Base-by-base conservation (phyloP, 1,284 basidiomycete species). In the Sporisorium scitamineum region DNA sequence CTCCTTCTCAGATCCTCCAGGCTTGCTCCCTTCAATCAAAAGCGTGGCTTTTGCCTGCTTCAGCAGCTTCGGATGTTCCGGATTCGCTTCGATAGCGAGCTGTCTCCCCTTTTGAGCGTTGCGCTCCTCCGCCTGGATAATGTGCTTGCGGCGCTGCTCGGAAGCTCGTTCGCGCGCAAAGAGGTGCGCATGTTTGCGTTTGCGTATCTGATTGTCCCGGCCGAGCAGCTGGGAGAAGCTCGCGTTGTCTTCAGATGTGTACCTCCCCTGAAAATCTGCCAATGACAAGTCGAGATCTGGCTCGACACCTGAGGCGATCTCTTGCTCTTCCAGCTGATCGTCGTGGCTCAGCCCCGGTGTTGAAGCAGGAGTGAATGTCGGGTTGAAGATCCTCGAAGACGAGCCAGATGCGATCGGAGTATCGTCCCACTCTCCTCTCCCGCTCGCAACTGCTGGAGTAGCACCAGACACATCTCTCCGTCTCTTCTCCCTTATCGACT, bases 231-330 rank as follows among this genome's bases (percentile, higher is more conserved):
- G 72, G 2, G 71, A 64, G 51, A 85, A 83, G 20, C 79, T 82
- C 1, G 83, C 83, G 42, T 84, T 85, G 75, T 84, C 82, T 56
- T 84, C 83, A 0, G 82, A 82, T 8, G 83, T 85, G 54, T 82
- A 85, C 1, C 32, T 52, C 24, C 75, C 42, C 37, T 83, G 81
- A 48, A 84, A 85, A 8, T 58, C 31, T 20, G 74, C 75, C 6
- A 85, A 64, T 0, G 76, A 70, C 34, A 84, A 67, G 27, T 61
- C 54, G n/a, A 54, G 37, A 11, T 68, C 56, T 2, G 72, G 69
- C 0, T 18, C 26, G 54, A 71, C 58, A 5, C 65, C 67, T 13
- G 77, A 70, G 18, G 51, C 24, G 5, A 47, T 26, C 16, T 66
- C 62, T 20, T 52, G 42, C 5, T 34, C 48, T 47, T n/a, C 37